Percentiles rank a stretch among this genome's conserved stretches.
phyloP scores from a whole-genome alignment of 2,329 filamentous ascomycete species.

The Neonectria magnoliae region DNA sequence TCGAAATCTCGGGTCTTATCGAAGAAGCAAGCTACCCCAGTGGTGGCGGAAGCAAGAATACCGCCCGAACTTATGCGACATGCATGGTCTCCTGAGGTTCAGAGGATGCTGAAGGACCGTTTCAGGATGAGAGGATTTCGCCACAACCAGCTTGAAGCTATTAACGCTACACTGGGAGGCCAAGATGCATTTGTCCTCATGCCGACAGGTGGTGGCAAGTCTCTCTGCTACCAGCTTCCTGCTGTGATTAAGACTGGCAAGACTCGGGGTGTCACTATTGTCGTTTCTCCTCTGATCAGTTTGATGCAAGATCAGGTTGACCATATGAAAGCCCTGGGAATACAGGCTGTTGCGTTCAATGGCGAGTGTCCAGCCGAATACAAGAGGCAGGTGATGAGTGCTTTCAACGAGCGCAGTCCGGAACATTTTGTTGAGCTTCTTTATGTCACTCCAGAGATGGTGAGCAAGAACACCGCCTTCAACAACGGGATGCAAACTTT shows the following conservation, averaged over 20 bases:
- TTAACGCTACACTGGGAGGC: conserved; percentile 89
- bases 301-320: conserved; percentile 97
- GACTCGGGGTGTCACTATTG: conserved; percentile 87
- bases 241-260: conserved; percentile 83
- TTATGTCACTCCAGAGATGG: conserved; percentile 97
- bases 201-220: conserved; percentile 98
- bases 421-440: conserved; percentile 85
- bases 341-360: conserved; percentile 85
- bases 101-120: conserved; percentile 78
- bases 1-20: conserved; percentile 46
- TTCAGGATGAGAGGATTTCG: conserved; percentile 91
- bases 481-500: conserved; percentile 72
- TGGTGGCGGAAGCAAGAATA: conserved; percentile 48
- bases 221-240: conserved; percentile 94
- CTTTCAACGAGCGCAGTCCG: conserved; percentile 69
- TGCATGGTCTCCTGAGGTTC: conserved; percentile 89
- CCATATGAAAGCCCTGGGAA: conserved; percentile 77
- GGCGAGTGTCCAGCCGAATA: conserved; percentile 74
- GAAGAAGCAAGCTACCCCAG: conserved; percentile 46
- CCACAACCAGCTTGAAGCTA: conserved; percentile 91
- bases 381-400: conserved; percentile 72
- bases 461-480: conserved; percentile 81
- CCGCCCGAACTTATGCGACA: conserved; percentile 68
- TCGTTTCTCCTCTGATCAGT: conserved; percentile 93
- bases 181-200: conserved; percentile 95